Conservation (phyloP, 345 rosid genomes). For the Ricinus communis region DNA sequence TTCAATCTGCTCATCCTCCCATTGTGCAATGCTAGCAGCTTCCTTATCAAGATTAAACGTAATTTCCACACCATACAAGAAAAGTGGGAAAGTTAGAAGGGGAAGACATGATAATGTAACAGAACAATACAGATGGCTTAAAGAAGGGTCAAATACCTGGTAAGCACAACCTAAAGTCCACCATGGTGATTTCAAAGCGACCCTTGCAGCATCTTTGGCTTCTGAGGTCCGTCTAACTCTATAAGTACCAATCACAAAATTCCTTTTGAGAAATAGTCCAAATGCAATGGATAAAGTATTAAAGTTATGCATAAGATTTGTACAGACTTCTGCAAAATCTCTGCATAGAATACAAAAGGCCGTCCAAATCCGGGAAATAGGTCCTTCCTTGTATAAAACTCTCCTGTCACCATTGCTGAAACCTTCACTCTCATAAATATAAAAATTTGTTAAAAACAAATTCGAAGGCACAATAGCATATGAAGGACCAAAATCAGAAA, state of each 20-base stretch:
- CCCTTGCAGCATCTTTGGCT: constrained; percentile 91
- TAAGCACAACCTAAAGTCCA: constrained; percentile 87
- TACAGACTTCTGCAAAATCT: constrained; percentile 63
- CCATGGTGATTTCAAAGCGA: constrained; percentile 84
- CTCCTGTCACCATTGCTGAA: constrained; percentile 87
- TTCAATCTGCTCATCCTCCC: constrained; percentile 95
- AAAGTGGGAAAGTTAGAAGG: neutral
- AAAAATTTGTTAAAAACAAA: constrained; percentile 6
- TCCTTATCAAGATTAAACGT: constrained; percentile 40
- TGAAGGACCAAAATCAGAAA: constrained; percentile 3
- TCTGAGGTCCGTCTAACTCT: constrained; percentile 73
- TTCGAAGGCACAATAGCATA: neutral
- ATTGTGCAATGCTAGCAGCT: constrained; percentile 69
- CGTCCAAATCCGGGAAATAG: constrained; percentile 90
- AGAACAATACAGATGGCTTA: neutral
- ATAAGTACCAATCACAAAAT: constrained; percentile 19
- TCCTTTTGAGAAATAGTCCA: constrained; percentile 12
- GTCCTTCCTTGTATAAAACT: constrained; percentile 74
- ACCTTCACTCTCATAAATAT: constrained; percentile 47
- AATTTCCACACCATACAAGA: neutral
- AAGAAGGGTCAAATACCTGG: constrained; percentile 41
- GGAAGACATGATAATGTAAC: neutral
- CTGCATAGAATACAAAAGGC: constrained; percentile 82
- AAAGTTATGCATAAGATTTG: constrained; percentile 22
- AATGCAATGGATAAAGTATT: neutral